Evolutionary conservation across 1,284 basidiomycete genomes (phyloP).

Genomic region (Earliella scabrosa): DNA sequence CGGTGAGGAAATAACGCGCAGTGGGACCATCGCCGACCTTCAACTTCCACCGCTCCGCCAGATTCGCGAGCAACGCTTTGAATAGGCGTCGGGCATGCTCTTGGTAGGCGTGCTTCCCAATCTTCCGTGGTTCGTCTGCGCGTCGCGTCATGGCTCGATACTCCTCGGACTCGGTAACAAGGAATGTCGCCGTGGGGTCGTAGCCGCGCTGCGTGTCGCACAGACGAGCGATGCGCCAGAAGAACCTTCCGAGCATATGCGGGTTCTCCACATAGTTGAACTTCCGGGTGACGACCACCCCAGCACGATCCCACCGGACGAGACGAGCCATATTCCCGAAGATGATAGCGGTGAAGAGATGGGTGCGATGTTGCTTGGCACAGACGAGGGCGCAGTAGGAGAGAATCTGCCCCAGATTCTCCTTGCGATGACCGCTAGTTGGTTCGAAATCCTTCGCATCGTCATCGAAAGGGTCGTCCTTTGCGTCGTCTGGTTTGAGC

Average conservation of each 20-base stretch:
- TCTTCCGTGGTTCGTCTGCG: too few relatives aligned
- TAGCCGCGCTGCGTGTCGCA: too few relatives aligned
- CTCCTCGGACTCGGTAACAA: too few relatives aligned
- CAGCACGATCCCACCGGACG: conserved; percentile 10
- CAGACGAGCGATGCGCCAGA: not conserved
- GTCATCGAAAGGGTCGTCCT: conserved; percentile 14
- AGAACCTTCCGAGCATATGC: conserved; percentile 2
- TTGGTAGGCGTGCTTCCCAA: too few relatives aligned
- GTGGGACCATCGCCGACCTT: too few relatives aligned
- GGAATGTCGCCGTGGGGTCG: too few relatives aligned
- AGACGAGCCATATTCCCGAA: conserved; percentile 4
- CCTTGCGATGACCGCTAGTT: not conserved
- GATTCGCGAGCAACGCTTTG: too few relatives aligned
- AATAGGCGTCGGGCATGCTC: too few relatives aligned
- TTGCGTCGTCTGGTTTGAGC: not conserved
- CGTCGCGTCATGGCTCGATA: too few relatives aligned
- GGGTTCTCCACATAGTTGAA: conserved; percentile 4
- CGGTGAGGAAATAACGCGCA: not conserved
- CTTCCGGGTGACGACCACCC: conserved; percentile 3
- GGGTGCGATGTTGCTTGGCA: conserved; percentile 3
- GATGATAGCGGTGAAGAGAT: conserved; percentile 2
- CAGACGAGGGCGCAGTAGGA: conserved; percentile 1
- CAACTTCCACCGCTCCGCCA: too few relatives aligned
- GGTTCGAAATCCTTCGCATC: not conserved
- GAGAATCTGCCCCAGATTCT: conserved; percentile 4